phyloP scores from a whole-genome alignment of 2,329 filamentous ascomycete species.

The Aureobasidium sp. region DNA sequence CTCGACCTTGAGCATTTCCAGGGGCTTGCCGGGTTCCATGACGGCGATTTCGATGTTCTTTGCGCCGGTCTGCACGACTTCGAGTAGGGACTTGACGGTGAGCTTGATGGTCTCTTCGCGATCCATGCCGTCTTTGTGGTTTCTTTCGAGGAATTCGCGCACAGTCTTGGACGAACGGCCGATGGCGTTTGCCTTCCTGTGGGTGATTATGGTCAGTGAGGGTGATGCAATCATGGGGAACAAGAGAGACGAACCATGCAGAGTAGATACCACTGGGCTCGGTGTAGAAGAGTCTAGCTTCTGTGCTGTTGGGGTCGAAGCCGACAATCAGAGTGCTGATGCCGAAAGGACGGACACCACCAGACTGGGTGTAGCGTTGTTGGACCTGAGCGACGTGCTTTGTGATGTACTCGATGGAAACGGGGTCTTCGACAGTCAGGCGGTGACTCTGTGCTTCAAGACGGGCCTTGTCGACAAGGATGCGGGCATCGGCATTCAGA shows the following conservation, averaged over 20 bases:
- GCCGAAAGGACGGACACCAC: slow-evolving; percentile 96
- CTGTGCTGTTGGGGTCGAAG: slow-evolving; percentile 90
- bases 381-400: slow-evolving; percentile 98
- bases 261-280: slow-evolving; percentile 99
- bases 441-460: slow-evolving; percentile 96
- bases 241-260: slow-evolving; percentile 64
- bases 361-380: slow-evolving; percentile 97
- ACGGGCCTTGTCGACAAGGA: slow-evolving; percentile 95
- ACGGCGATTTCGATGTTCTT: slow-evolving; percentile 99
- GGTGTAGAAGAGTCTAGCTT: slow-evolving; percentile 89
- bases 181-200: slow-evolving; percentile 98
- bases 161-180: slow-evolving; percentile 98
- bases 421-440: slow-evolving; percentile 92
- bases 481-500: slow-evolving; percentile 94
- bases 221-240: neutral
- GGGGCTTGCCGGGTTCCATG: slow-evolving; percentile 84
- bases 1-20: slow-evolving; percentile 92
- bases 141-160: slow-evolving; percentile 94
- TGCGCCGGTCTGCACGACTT: slow-evolving; percentile 96
- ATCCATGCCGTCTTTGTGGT: slow-evolving; percentile 98
- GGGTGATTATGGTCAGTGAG: neutral
- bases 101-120: slow-evolving; percentile 92
- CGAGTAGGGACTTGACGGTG: slow-evolving; percentile 94
- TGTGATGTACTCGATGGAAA: slow-evolving; percentile 98
- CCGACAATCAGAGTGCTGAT: slow-evolving; percentile 97